phyloP scores from a whole-genome alignment of 2,329 filamentous ascomycete genomes.

The Paraphoma chrysanthemicola region DNA sequence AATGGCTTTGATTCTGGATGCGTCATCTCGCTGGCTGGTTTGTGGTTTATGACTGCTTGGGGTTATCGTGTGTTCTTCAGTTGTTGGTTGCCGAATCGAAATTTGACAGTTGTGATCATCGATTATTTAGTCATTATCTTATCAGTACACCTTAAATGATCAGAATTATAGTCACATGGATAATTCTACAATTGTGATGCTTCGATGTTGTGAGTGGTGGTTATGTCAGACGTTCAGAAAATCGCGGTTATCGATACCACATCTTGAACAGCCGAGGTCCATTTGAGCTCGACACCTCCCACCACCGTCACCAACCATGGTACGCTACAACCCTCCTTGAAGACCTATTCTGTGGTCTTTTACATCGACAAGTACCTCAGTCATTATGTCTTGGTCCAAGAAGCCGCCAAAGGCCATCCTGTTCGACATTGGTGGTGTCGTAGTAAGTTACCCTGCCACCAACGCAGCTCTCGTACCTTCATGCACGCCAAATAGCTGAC shows the following conservation, averaged over 20 bases:
- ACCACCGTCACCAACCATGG: slow-evolving; percentile 15
- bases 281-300: slow-evolving; percentile 13
- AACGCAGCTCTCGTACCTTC: background rate
- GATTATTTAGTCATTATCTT: too few species aligned
- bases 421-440: slow-evolving; percentile 96
- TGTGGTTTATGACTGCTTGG: background rate
- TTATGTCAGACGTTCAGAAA: background rate
- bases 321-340: slow-evolving; percentile 25
- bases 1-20: too few species aligned
- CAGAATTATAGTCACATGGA: too few species aligned
- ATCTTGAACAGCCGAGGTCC: slow-evolving; percentile 31
- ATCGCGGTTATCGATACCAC: slow-evolving; percentile 23
- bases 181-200: too few species aligned
- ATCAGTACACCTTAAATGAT: too few species aligned
- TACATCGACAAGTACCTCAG: background rate
- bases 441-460: slow-evolving; percentile 68
- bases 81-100: too few species aligned
- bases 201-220: background rate
- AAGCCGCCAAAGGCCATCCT: slow-evolving; percentile 55
- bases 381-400: slow-evolving; percentile 11
- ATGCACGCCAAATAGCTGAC: slow-evolving; percentile 7
- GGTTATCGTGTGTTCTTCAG: background rate
- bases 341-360: slow-evolving; percentile 4
- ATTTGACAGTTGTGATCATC: too few species aligned
- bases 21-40: background rate